phyloP scores from a whole-genome alignment of 2,329 filamentous ascomycete genomes.

The Akanthomyces lecanii region DNA sequence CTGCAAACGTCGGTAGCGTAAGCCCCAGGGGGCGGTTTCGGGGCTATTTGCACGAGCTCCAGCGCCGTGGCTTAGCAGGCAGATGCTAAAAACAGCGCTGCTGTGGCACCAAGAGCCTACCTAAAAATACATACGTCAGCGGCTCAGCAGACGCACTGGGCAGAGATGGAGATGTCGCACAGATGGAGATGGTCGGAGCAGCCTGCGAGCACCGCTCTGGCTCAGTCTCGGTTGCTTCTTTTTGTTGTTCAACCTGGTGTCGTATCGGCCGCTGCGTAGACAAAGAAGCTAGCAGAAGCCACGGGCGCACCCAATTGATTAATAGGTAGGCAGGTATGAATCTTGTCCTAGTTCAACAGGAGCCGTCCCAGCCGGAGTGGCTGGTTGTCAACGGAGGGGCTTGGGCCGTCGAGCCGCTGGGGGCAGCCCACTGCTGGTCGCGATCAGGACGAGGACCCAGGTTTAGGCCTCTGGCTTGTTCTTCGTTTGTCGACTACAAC shows the following conservation, averaged over 20 bases:
- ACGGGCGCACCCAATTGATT: not conserved
- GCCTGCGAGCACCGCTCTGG: not conserved
- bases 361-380: not conserved
- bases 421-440: not conserved
- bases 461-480: not conserved
- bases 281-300: not conserved
- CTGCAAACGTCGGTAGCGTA: not conserved
- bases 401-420: not conserved
- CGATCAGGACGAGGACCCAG: not conserved
- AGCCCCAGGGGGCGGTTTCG: not conserved
- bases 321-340: not conserved
- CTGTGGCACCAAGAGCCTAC: not conserved
- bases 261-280: not conserved
- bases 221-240: not conserved
- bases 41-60: not conserved
- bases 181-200: not conserved
- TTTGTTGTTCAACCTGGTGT: not conserved
- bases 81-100: constrained; percentile 9
- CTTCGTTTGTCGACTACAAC: not conserved
- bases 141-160: not conserved
- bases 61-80: not conserved
- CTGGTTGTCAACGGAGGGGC: not conserved
- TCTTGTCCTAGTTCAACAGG: not conserved
- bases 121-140: not conserved
- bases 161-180: not conserved